A percentile compares a stretch with the other conserved stretches of the same genome.
Evolutionary conservation across 148 eudicot species (phyloP).

Genomic region (Arbutus unedo): DNA sequence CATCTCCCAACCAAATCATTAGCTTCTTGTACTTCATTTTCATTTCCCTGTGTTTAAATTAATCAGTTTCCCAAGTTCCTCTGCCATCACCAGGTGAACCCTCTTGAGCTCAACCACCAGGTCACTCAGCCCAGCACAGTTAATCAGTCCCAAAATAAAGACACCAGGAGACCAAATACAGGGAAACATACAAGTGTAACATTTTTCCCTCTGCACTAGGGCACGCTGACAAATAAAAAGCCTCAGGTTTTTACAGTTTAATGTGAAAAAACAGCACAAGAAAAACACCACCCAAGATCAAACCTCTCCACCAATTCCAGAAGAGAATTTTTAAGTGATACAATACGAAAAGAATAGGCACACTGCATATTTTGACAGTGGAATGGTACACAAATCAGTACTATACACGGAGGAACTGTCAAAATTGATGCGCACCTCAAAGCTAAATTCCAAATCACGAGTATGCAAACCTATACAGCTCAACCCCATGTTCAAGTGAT

Average conservation of each 20-base stretch:
- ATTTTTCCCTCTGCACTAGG: not conserved
- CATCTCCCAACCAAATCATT: not conserved
- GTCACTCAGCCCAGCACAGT: not conserved
- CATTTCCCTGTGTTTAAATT: no score
- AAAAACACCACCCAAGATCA: not conserved
- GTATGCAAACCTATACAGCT: constrained; percentile 29
- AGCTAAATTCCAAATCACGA: constrained; percentile 20
- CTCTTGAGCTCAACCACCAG: not conserved
- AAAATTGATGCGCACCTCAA: constrained; percentile 19
- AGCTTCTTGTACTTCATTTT: no score
- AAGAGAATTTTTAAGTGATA: not conserved
- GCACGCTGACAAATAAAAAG: not conserved
- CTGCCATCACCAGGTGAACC: not conserved
- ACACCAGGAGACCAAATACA: not conserved
- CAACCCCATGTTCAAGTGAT: constrained; percentile 19
- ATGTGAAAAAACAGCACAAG: not conserved
- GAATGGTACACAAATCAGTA: constrained; percentile 31
- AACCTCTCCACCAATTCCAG: not conserved
- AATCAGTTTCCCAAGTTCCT: no score
- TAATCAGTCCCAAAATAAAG: not conserved
- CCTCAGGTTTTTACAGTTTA: not conserved
- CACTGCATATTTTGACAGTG: not conserved
- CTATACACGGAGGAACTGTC: constrained; percentile 28
- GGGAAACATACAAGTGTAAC: not conserved
- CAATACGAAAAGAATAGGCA: not conserved